Percentiles rank a stretch among this genome's conserved stretches.
Conservation (phyloP, 441 rosid species). For the Populus hybrid region DNA sequence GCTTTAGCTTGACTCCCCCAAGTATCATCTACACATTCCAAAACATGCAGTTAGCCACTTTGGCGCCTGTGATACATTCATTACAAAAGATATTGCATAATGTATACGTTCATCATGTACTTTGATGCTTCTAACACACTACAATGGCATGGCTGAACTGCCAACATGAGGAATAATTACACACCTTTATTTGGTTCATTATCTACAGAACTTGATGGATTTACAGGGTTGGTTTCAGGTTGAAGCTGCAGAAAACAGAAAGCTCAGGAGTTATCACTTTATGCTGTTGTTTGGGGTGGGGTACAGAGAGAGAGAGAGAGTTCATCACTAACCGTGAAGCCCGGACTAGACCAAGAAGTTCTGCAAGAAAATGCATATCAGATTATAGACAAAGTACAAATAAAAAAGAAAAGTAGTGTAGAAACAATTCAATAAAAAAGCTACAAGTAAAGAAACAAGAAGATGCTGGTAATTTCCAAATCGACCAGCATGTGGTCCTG, state of each 20-base stretch:
- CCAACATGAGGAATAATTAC: slow-evolving; percentile 3
- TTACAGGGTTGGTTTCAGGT: slow-evolving; percentile 27
- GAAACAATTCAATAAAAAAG: neutral
- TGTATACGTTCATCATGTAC: neutral
- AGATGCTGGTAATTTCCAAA: neutral
- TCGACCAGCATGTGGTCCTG: neutral
- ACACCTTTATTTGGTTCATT: slow-evolving; percentile 37
- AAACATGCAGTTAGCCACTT: neutral
- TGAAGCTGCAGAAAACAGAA: slow-evolving; percentile 29
- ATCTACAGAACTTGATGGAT: slow-evolving; percentile 24
- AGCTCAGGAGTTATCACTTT: neutral
- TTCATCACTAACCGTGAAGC: slow-evolving; percentile 33
- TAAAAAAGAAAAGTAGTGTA: neutral
- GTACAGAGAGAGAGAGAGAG: neutral
- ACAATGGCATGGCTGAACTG: neutral
- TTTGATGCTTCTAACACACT: neutral
- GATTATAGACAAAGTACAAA: slow-evolving; percentile 7
- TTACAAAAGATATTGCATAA: neutral
- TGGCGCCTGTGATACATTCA: neutral
- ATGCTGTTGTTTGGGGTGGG: neutral
- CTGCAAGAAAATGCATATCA: slow-evolving; percentile 34
- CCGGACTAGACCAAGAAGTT: slow-evolving; percentile 51
- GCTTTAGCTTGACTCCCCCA: slow-evolving; percentile 44
- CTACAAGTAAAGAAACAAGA: neutral
- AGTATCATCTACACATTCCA: slow-evolving; percentile 28